phyloP scores from a whole-genome alignment of 1,284 basidiomycete species.

The Fomes fomentarius region DNA sequence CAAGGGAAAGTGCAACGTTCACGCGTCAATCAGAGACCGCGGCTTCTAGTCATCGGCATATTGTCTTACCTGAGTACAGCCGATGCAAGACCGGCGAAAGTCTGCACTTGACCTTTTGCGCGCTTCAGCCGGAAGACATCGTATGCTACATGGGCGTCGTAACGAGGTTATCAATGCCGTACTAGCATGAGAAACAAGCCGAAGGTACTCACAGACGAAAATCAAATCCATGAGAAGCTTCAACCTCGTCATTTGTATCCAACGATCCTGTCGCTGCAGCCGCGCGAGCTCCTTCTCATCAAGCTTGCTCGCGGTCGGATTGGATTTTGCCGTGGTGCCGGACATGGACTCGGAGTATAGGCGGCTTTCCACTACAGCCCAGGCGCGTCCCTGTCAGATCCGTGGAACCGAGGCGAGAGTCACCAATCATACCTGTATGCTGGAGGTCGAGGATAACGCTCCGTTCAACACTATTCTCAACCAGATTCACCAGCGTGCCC shows the following conservation, averaged over 20 bases:
- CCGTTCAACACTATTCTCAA: constrained; percentile 79
- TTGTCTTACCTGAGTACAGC: constrained; percentile 68
- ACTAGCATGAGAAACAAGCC: not conserved
- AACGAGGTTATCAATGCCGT: not conserved
- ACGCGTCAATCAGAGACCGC: constrained; percentile 9
- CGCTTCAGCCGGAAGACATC: constrained; percentile 62
- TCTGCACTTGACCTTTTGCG: constrained; percentile 61
- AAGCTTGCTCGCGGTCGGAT: constrained; percentile 56
- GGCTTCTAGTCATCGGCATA: constrained; percentile 5
- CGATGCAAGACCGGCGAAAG: constrained; percentile 66
- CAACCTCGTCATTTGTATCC: constrained; percentile 67
- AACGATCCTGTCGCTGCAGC: constrained; percentile 71
- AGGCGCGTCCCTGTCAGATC: not conserved
- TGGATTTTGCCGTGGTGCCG: constrained; percentile 71
- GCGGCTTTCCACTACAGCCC: constrained; percentile 61
- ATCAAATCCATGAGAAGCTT: constrained; percentile 82
- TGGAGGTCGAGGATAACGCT: constrained; percentile 64
- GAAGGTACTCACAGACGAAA: constrained; percentile 72
- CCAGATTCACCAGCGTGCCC: constrained; percentile 73
- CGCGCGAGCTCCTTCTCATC: constrained; percentile 74
- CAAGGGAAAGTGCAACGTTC: too few species aligned
- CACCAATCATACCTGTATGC: constrained; percentile 50
- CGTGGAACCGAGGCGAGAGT: not conserved
- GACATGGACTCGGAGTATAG: constrained; percentile 74
- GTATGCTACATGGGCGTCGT: constrained; percentile 56